Base-by-base conservation (phyloP, 2,329 filamentous ascomycete genomes). In the Cercospora zeae-maydis region DNA sequence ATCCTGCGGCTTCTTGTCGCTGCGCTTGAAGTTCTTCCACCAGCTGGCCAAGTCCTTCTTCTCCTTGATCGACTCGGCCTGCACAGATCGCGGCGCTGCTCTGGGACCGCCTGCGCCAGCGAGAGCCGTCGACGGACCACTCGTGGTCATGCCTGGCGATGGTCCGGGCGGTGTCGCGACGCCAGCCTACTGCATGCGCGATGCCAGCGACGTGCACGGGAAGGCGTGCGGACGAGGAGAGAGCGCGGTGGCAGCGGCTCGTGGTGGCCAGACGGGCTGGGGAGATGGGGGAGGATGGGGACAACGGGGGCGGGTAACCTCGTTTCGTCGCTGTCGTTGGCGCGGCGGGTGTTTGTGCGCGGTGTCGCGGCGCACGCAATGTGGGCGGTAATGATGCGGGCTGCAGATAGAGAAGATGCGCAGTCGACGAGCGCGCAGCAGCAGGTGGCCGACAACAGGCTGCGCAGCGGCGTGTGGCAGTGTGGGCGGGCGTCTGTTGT, bases 11-110 rank as follows among this genome's bases (percentile, higher is more conserved):
- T 86, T 85, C 58, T 82, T 80, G 53, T 82, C 83, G 59, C 90
- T 77, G 63, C 78, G 85, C 79, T 95, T 95, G 80, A 99, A 98
- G 72, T 88, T 88, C 78, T 92, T 96, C 95, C 95, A 98, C 95
- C 95, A 99, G 64, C 91, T 96, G 71, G 92, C 90, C 70, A 98
- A 82, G 76, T 96, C 92, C 75, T 91, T 87, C 80, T 90, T 96
- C 69, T 87, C 91, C 31, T 91, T 91, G 60, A 90, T 91, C 45
- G 91, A 92, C 71, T 84, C 81, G 62, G 82, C 78, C 62, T 75
- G 83, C 75, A 75, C 82, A 72, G 77, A 79, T 77, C 63, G 67
- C 62, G 78, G 75, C 67, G 71, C 75, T 39, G 74, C 75, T 72
- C 74, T 78, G 53, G 78, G 76, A 63, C 78, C 78, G 63, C 75